phyloP scores from a whole-genome alignment of 192 early-diverging fungal genomes.

The Haplosporangium gracile region DNA sequence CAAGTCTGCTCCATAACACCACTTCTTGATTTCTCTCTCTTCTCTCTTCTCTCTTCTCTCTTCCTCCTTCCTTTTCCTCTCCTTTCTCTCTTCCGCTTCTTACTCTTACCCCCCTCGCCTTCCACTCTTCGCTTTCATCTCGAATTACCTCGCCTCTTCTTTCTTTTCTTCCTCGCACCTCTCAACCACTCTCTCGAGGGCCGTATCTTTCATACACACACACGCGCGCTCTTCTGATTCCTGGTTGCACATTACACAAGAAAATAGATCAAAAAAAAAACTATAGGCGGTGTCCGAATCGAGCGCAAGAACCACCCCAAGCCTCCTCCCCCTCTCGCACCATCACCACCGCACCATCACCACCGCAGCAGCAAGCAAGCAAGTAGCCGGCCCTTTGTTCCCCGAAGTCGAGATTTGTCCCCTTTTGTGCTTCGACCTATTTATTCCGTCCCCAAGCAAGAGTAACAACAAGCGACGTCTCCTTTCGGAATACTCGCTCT shows the following conservation, averaged over 20 bases:
- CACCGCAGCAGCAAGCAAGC: neutral
- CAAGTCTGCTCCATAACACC: conserved; percentile 2
- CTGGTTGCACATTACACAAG: neutral
- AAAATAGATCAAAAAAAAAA: neutral
- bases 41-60: neutral
- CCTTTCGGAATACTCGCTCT: neutral
- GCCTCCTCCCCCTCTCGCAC: neutral
- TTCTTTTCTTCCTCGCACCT: neutral
- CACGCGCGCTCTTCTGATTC: neutral
- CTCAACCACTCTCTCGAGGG: neutral
- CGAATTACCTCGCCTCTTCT: neutral
- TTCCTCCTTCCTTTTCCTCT: neutral
- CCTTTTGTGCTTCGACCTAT: neutral
- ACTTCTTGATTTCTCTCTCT: neutral
- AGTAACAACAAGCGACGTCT: neutral
- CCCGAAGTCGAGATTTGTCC: neutral
- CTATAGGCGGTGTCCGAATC: neutral
- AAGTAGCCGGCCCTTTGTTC: neutral
- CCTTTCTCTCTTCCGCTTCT: neutral
- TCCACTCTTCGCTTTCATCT: neutral
- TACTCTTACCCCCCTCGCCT: neutral
- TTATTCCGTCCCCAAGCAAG: neutral
- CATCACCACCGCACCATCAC: too few species aligned
- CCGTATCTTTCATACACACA: neutral
- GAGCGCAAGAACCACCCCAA: neutral